Conservation (phyloP, 192 early-diverging fungal species). For the Backusella morwellensis region DNA sequence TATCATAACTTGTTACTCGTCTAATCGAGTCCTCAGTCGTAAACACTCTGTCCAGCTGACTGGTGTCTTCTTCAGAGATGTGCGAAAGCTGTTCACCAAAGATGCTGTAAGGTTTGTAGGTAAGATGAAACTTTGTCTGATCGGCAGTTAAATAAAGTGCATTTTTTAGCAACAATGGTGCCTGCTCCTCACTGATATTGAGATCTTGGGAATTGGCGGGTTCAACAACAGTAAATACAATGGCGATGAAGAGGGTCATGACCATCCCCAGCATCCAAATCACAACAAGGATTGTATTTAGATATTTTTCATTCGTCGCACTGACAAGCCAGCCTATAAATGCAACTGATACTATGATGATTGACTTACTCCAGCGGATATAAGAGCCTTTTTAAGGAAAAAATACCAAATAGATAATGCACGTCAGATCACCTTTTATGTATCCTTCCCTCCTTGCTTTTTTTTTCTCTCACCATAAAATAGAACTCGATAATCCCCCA, state of each 20-base stretch:
- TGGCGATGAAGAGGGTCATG: background rate
- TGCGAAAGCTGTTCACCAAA: slow-evolving; percentile 30
- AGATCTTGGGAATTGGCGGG: slow-evolving; percentile 8
- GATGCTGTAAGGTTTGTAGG: slow-evolving; percentile 28
- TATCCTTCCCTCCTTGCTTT: background rate
- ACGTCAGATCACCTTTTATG: slow-evolving; percentile 4
- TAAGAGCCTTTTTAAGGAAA: slow-evolving; percentile 4
- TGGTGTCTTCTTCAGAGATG: slow-evolving; percentile 27
- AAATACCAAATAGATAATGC: background rate
- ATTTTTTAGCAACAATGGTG: slow-evolving; percentile 20
- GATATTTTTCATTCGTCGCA: background rate
- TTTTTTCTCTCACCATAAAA: slow-evolving; percentile 24
- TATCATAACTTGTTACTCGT: slow-evolving; percentile 5
- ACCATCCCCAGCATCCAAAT: background rate
- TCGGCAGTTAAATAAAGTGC: slow-evolving; percentile 9
- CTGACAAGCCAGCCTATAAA: slow-evolving; percentile 10
- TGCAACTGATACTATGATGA: background rate
- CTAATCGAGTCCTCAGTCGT: background rate
- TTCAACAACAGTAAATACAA: background rate
- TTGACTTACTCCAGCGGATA: background rate
- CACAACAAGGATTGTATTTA: background rate
- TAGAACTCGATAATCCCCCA: slow-evolving; percentile 26
- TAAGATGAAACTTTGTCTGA: background rate
- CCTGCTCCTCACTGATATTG: slow-evolving; percentile 9
- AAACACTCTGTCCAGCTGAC: slow-evolving; percentile 20